Conservation (phyloP, 805 yeast species). For the Pichia paraexigua region DNA sequence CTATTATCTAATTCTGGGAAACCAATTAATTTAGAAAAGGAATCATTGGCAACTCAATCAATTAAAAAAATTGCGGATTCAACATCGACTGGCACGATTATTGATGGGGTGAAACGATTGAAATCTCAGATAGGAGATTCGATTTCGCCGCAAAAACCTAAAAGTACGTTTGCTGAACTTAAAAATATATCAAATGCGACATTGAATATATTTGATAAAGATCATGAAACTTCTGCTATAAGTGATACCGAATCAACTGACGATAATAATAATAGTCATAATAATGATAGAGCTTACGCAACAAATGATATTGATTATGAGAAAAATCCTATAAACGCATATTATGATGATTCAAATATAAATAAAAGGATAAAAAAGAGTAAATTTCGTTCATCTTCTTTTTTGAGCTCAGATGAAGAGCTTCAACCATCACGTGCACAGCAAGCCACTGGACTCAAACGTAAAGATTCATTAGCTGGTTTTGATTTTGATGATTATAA, state of each 20-base stretch:
- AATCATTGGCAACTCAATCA: conserved; percentile 14
- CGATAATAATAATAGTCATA: not conserved
- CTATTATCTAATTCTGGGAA: conserved; percentile 47
- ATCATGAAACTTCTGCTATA: not conserved
- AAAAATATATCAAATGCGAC: not conserved
- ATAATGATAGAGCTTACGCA: not conserved
- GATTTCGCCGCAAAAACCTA: not conserved
- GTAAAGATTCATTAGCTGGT: not conserved
- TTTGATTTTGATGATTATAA: conserved; percentile 1
- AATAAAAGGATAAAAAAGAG: not conserved
- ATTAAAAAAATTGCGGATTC: conserved; percentile 3
- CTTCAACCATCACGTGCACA: not conserved
- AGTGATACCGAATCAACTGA: not conserved
- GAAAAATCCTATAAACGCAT: not conserved
- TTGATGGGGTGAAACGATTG: conserved; percentile 2
- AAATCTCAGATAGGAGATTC: conserved; percentile 3
- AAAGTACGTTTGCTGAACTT: not conserved
- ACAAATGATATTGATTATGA: not conserved
- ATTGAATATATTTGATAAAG: conserved; percentile 2
- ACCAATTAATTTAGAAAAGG: conserved; percentile 25
- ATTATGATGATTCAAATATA: conserved; percentile 2
- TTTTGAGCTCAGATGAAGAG: conserved; percentile 7
- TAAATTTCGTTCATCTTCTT: not conserved
- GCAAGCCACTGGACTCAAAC: not conserved
- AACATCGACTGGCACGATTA: not conserved